A percentile compares a stretch with the other conserved stretches of the same genome.
These are phyloP conservation scores for Aspergillus hancockii DNA, from an alignment of 495 filamentous ascomycete genomes.

Conservation along the genomic window DNA sequence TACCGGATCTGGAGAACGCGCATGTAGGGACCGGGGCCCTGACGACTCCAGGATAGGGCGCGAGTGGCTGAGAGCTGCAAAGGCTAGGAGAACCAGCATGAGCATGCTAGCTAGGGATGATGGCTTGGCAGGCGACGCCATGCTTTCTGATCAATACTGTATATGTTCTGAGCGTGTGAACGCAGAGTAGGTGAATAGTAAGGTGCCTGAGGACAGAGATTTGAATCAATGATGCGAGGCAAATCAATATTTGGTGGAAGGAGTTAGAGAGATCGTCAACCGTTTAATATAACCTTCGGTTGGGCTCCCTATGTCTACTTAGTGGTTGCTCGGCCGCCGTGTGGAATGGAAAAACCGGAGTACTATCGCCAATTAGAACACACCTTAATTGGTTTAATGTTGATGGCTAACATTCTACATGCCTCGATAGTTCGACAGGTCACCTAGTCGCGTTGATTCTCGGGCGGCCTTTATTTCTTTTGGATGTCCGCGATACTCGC, in stretches of 20 bases:
- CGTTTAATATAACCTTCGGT: not conserved
- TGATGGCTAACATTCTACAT: not conserved
- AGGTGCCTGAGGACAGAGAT: too few species aligned
- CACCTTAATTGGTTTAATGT: not conserved
- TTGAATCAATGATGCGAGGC: too few species aligned
- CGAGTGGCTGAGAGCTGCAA: constrained; percentile 13
- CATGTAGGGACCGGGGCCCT: not conserved
- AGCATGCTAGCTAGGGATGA: constrained; percentile 11
- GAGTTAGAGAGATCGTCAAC: not conserved
- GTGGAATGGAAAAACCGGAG: constrained; percentile 17
- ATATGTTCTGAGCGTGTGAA: too few species aligned
- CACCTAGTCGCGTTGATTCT: not conserved
- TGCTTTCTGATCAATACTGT: not conserved
- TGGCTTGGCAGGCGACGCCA: constrained; percentile 6
- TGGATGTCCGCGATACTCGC: too few species aligned
- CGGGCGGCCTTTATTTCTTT: not conserved
- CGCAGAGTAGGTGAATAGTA: too few species aligned
- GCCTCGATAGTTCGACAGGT: not conserved
- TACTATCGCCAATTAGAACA: not conserved
- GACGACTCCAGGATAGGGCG: constrained; percentile 5
- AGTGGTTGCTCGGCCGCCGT: constrained; percentile 4
- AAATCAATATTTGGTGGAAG: not conserved
- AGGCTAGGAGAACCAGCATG: constrained; percentile 8
- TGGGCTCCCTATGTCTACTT: not conserved
- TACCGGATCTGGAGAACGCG: constrained; percentile 18